phyloP scores from a whole-genome alignment of 73 alveolate genomes.

The Paramecium pentaurelia region DNA sequence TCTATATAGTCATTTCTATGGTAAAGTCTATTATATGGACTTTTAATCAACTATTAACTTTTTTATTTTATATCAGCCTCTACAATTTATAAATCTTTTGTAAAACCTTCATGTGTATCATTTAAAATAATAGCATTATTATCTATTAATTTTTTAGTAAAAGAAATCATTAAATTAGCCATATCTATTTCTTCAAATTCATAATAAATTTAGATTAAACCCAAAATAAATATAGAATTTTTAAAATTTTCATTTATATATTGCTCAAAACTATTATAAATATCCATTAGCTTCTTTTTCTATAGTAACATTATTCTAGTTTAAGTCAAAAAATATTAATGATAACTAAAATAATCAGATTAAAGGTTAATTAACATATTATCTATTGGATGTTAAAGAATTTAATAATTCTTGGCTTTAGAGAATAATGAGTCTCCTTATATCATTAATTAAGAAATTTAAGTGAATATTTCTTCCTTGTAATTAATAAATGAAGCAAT shows the following conservation, averaged over 20 bases:
- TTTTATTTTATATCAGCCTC: neutral
- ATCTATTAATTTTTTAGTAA: neutral
- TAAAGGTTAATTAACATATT: neutral
- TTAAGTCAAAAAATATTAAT: neutral
- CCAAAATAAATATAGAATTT: neutral
- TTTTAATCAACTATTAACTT: neutral
- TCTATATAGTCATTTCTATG: neutral
- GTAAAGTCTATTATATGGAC: neutral
- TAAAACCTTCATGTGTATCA: neutral
- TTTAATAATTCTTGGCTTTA: neutral
- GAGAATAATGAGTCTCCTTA: neutral
- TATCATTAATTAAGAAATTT: neutral
- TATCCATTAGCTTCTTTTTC: neutral
- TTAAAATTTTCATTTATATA: neutral
- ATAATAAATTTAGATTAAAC: neutral
- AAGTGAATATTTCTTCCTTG: neutral
- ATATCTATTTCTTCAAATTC: neutral
- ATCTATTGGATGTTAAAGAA: neutral
- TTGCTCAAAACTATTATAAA: neutral
- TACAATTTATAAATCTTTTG: neutral
- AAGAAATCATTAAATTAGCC: neutral
- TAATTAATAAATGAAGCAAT: neutral
- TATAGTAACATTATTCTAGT: neutral
- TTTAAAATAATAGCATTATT: neutral
- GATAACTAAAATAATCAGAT: neutral